A percentile compares a stretch with the other conserved stretches of the same genome.
phyloP scores from a whole-genome alignment of 2,329 filamentous ascomycete species.

The Boeremia exigua region DNA sequence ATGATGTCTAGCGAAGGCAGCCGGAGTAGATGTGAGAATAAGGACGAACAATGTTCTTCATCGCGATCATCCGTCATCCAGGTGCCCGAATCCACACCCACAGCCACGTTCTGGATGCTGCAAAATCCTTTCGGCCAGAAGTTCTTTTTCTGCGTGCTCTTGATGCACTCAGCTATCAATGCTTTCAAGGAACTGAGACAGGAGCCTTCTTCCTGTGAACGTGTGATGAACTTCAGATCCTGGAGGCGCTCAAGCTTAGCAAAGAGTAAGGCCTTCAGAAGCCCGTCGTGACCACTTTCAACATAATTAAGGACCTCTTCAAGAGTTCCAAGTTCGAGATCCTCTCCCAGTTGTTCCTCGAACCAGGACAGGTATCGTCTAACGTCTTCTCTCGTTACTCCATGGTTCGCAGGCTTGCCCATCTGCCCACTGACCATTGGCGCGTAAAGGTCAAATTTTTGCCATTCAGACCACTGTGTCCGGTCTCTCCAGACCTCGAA shows the following conservation, averaged over 20 bases:
- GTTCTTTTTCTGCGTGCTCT: neutral
- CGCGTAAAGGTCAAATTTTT: neutral
- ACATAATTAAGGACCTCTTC: neutral
- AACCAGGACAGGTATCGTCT: constrained; percentile 2
- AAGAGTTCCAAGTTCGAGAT: neutral
- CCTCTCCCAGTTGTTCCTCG: neutral
- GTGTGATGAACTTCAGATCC: constrained; percentile 1
- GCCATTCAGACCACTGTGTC: constrained; percentile 1
- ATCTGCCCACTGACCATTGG: neutral
- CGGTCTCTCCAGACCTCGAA: constrained; percentile 8
- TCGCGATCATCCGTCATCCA: constrained; percentile 5
- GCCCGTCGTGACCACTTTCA: constrained; percentile 4
- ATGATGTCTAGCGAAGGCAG: neutral
- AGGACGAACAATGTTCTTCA: neutral
- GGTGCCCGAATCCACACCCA: neutral
- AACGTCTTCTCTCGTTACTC: neutral
- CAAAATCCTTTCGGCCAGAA: neutral
- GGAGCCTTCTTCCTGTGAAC: neutral
- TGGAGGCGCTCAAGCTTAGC: constrained; percentile 2
- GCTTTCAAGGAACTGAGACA: neutral
- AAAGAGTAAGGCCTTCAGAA: constrained; percentile 10
- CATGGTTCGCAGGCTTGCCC: too few species aligned
- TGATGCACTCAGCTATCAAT: neutral
- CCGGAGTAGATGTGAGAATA: neutral
- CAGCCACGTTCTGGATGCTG: neutral